phyloP scores from a whole-genome alignment of 352 stramenopile genomes.

The Phytopythium mirpurense region DNA sequence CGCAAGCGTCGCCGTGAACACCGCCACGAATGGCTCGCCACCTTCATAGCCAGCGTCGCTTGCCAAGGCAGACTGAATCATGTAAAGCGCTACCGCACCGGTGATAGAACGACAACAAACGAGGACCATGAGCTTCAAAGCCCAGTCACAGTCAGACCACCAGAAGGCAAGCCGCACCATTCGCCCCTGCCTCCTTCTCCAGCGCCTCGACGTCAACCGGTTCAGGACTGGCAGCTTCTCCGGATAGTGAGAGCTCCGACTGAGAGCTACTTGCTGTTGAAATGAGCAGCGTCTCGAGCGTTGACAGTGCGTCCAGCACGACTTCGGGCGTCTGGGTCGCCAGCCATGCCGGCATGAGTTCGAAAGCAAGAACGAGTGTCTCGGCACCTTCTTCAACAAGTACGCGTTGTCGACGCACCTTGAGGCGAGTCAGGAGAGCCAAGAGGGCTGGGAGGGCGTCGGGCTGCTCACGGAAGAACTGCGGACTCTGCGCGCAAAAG shows the following conservation, averaged over 20 bases:
- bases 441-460: slow-evolving; percentile 52
- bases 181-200: not conserved
- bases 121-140: too few species aligned
- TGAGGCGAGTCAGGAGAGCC: slow-evolving; percentile 37
- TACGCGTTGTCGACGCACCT: too few species aligned
- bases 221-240: not conserved
- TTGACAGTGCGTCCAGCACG: slow-evolving; percentile 25
- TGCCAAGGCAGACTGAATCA: slow-evolving; percentile 27
- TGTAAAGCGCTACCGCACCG: slow-evolving; percentile 25
- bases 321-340: slow-evolving; percentile 22
- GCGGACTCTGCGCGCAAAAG: slow-evolving; percentile 44
- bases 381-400: too few species aligned
- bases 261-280: not conserved
- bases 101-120: too few species aligned
- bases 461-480: slow-evolving; percentile 48
- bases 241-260: not conserved
- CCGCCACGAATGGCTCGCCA: slow-evolving; percentile 33
- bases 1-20: slow-evolving; percentile 11
- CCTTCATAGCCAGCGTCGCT: slow-evolving; percentile 35
- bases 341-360: too few species aligned
- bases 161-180: not conserved
- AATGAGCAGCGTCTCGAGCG: slow-evolving; percentile 20
- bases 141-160: too few species aligned
- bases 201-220: not conserved
- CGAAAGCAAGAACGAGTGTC: too few species aligned